A percentile compares a stretch with the other conserved stretches of the same genome.
These are phyloP conservation scores for Rosa multiflora DNA, from an alignment of 306 rosid species.

Conservation along the genomic window DNA sequence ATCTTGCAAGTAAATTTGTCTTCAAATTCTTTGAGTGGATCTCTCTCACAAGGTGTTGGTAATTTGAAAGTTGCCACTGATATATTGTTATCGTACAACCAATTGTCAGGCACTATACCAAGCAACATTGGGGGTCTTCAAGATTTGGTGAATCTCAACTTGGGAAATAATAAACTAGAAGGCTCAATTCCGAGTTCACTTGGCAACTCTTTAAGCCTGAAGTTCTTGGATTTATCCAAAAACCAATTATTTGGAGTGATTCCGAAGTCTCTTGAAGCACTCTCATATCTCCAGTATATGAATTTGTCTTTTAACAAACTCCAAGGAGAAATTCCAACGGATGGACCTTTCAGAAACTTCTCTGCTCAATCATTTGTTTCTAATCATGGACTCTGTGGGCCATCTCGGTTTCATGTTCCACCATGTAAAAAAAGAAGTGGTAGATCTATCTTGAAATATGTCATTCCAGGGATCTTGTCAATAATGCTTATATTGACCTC, in stretches of 20 bases:
- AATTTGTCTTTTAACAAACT: constrained; percentile 15
- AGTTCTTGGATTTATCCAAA: constrained; percentile 12
- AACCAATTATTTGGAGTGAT: neutral
- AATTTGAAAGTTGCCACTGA: neutral
- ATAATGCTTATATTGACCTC: neutral
- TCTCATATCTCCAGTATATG: neutral
- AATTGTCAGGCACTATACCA: neutral
- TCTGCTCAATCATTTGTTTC: constrained; percentile 29
- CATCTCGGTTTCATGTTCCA: constrained; percentile 1
- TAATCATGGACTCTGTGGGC: constrained; percentile 31
- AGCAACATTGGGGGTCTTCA: neutral
- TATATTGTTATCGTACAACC: neutral
- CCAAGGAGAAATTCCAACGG: constrained; percentile 30
- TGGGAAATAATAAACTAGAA: neutral
- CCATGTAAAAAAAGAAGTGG: constrained; percentile 10
- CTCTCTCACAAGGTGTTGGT: neutral
- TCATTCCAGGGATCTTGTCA: neutral
- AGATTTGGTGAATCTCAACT: neutral
- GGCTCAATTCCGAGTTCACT: constrained; percentile 27
- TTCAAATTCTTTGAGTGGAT: constrained; percentile 5
- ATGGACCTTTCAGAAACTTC: constrained; percentile 18
- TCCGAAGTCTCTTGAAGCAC: neutral
- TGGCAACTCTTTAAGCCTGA: neutral
- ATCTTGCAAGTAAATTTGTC: neutral
- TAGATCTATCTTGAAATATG: neutral